Conservation (phyloP, 441 rosid species). For the Manihot esculenta region DNA sequence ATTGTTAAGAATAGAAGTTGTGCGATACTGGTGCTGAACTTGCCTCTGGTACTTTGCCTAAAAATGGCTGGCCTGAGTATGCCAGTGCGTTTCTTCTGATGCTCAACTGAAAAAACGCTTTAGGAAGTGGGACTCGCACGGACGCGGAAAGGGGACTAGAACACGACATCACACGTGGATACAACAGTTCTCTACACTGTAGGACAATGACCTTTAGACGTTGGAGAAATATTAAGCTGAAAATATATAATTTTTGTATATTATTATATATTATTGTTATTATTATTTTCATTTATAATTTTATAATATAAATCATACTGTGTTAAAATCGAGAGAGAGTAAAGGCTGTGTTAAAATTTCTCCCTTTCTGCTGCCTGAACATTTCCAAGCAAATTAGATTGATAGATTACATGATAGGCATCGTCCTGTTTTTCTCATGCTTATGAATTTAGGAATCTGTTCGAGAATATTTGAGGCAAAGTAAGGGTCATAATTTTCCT, state of each 20-base stretch:
- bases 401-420: background rate
- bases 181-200: too few species aligned
- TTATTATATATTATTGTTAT: too few species aligned
- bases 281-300: too few species aligned
- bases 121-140: background rate
- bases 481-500: background rate
- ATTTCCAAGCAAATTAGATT: background rate
- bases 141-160: background rate
- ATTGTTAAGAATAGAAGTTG: slow-evolving; percentile 79
- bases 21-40: slow-evolving; percentile 95
- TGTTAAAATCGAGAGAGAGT: background rate
- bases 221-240: too few species aligned
- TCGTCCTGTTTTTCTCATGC: background rate
- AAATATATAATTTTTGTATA: too few species aligned
- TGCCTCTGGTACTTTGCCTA: slow-evolving; percentile 78
- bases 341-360: background rate
- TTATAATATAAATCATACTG: too few species aligned
- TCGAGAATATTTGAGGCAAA: background rate
- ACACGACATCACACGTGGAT: background rate
- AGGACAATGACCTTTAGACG: too few species aligned
- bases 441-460: background rate
- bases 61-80: slow-evolving; percentile 97
- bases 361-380: background rate
- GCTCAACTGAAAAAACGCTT: too few species aligned
- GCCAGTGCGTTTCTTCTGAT: slow-evolving; percentile 85